Percentiles rank a stretch among this genome's conserved stretches.
These are phyloP conservation scores for Rosa chinensis DNA, from an alignment of 306 rosid species.

Conservation along the genomic window DNA sequence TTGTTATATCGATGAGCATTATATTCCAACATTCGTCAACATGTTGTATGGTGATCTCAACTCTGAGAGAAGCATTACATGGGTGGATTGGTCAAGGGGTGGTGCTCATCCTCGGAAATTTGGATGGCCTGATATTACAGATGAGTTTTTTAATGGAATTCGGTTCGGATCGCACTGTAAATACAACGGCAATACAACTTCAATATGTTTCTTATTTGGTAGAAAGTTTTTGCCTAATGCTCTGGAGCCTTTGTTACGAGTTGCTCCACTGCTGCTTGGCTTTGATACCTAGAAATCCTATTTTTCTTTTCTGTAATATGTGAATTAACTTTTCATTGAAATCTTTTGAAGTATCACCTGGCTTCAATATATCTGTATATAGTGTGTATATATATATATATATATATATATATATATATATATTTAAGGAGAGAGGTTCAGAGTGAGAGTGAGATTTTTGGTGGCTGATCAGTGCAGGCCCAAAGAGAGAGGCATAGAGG, in stretches of 20 bases:
- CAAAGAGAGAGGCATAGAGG: too few relatives aligned
- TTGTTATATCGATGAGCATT: constrained; percentile 65
- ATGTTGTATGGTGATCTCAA: constrained; percentile 25
- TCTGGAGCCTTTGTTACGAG: constrained; percentile 49
- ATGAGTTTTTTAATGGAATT: constrained; percentile 46
- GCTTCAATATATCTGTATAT: too few relatives aligned
- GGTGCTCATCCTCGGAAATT: constrained; percentile 56
- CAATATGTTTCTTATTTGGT: constrained; percentile 55
- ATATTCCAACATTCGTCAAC: constrained; percentile 51
- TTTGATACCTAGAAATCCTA: constrained; percentile 22
- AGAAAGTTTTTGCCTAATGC: constrained; percentile 54
- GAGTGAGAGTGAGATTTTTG: too few relatives aligned
- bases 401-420: too few relatives aligned
- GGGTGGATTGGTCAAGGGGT: constrained; percentile 63
- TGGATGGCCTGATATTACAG: constrained; percentile 28
- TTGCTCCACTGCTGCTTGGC: constrained; percentile 42
- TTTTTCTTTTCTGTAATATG: too few relatives aligned
- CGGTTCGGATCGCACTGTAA: constrained; percentile 37
- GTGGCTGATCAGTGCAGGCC: too few relatives aligned
- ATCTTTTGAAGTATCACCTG: too few relatives aligned
- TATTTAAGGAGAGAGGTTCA: too few relatives aligned
- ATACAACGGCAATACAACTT: constrained; percentile 41
- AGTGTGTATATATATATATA: too few relatives aligned
- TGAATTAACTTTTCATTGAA: too few relatives aligned
- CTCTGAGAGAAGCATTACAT: constrained; percentile 43